These are phyloP conservation scores for Coniella vitis DNA, from an alignment of 2,329 filamentous ascomycete species.

Conservation along the genomic window DNA sequence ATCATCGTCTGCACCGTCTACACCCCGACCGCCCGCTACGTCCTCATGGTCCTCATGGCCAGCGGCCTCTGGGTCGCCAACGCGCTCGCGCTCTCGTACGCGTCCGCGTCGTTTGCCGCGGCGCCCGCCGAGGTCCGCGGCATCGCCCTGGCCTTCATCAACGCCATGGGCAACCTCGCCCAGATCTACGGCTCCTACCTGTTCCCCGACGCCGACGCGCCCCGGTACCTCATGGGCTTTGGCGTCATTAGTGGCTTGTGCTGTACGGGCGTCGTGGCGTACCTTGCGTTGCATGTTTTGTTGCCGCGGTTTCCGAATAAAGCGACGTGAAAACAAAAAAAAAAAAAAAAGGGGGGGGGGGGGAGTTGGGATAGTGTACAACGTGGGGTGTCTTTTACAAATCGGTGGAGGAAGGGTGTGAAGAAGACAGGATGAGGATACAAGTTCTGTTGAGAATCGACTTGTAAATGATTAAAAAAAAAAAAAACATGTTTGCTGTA, in stretches of 20 bases:
- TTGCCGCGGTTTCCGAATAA: not conserved
- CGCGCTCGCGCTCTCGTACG: conserved; percentile 43
- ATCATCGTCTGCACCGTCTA: conserved; percentile 38
- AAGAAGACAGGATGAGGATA: too few relatives aligned
- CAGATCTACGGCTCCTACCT: conserved; percentile 44
- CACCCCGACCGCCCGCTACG: conserved; percentile 46
- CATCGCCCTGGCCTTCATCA: conserved; percentile 45
- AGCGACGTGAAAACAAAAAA: not conserved
- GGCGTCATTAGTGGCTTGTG: conserved; percentile 18
- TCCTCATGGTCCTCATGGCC: conserved; percentile 48
- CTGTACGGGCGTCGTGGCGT: conserved; percentile 15
- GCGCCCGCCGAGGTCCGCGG: conserved; percentile 44
- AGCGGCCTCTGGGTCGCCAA: conserved; percentile 48
- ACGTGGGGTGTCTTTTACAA: too few relatives aligned
- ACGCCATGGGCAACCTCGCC: conserved; percentile 46
- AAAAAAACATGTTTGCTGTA: too few relatives aligned
- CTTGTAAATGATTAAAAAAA: too few relatives aligned
- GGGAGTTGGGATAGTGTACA: too few relatives aligned
- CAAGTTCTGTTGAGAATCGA: too few relatives aligned
- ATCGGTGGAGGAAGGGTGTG: too few relatives aligned
- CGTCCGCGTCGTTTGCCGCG: conserved; percentile 42
- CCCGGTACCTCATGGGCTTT: conserved; percentile 19
- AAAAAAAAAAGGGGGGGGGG: not conserved
- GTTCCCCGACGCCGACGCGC: conserved; percentile 22
- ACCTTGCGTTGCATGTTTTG: conserved; percentile 9